phyloP scores from a whole-genome alignment of 805 yeast genomes.

The Geotrichum ghanense region DNA sequence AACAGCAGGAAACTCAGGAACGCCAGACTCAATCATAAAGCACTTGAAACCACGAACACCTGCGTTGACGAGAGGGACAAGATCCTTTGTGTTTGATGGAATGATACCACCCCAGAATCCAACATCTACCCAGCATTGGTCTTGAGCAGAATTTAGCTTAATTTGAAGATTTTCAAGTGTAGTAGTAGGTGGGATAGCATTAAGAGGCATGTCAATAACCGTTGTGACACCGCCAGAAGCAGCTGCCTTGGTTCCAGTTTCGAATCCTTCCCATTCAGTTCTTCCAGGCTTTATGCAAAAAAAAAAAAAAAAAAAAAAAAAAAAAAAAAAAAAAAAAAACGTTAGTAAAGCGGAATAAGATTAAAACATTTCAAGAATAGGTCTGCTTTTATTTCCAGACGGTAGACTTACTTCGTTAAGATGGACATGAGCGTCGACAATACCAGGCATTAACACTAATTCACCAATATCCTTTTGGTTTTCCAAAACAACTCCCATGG shows the following conservation, averaged over 20 bases:
- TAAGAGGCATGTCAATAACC: slow-evolving; percentile 90
- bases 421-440: slow-evolving; percentile 91
- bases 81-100: slow-evolving; percentile 60
- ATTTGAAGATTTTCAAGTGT: slow-evolving; percentile 61
- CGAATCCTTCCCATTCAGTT: slow-evolving; percentile 97
- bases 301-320: too few relatives aligned
- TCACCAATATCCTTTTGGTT: slow-evolving; percentile 59
- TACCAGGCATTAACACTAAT: slow-evolving; percentile 67
- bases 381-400: too few relatives aligned
- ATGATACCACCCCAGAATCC: slow-evolving; percentile 96
- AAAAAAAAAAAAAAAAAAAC: not conserved
- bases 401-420: slow-evolving; percentile 63
- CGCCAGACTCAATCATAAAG: slow-evolving; percentile 89
- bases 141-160: slow-evolving; percentile 68
- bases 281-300: too few relatives aligned
- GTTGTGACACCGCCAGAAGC: slow-evolving; percentile 96
- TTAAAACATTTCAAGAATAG: too few relatives aligned
- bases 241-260: slow-evolving; percentile 90
- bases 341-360: too few relatives aligned
- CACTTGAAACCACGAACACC: slow-evolving; percentile 95
- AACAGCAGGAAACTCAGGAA: slow-evolving; percentile 86
- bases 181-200: slow-evolving; percentile 94
- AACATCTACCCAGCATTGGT: slow-evolving; percentile 83
- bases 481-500: not conserved
- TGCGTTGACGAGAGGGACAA: slow-evolving; percentile 63